phyloP scores from a whole-genome alignment of 129 eudicot genomes.

The Glebionis coronaria region DNA sequence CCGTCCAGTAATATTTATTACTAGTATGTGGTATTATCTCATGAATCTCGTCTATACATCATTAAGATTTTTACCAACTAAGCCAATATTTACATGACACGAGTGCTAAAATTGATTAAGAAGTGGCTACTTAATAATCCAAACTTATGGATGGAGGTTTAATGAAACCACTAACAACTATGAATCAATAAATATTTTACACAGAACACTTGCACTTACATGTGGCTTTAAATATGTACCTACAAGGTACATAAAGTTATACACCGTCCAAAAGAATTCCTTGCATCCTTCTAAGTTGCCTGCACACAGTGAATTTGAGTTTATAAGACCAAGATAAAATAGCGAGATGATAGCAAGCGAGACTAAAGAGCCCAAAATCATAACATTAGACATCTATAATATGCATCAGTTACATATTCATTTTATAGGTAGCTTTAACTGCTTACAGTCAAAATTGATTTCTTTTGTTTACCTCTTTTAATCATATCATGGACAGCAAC shows the following conservation, averaged over 20 bases:
- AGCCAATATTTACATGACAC: too few relatives aligned
- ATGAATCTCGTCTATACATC: too few relatives aligned
- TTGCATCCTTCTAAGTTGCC: constrained; percentile 72
- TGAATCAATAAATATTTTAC: not conserved
- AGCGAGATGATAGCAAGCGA: not conserved
- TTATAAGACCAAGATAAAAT: constrained; percentile 11
- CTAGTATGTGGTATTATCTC: too few relatives aligned
- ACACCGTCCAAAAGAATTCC: constrained; percentile 63
- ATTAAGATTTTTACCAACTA: too few relatives aligned
- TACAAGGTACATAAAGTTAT: constrained; percentile 60
- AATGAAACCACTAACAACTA: not conserved
- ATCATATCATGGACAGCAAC: constrained; percentile 43
- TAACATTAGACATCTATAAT: not conserved
- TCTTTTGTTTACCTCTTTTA: constrained; percentile 31
- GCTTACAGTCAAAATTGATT: not conserved
- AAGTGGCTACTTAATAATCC: not conserved
- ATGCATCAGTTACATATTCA: not conserved
- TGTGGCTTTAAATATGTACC: constrained; percentile 88
- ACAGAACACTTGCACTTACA: constrained; percentile 48
- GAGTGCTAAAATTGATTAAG: too few relatives aligned
- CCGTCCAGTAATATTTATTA: too few relatives aligned
- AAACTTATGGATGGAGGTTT: not conserved
- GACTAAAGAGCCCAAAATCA: not conserved
- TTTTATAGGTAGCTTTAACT: not conserved
- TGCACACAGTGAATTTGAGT: constrained; percentile 33